Conservation (phyloP, 441 rosid genomes). For the Arabidopsis lyrata region DNA sequence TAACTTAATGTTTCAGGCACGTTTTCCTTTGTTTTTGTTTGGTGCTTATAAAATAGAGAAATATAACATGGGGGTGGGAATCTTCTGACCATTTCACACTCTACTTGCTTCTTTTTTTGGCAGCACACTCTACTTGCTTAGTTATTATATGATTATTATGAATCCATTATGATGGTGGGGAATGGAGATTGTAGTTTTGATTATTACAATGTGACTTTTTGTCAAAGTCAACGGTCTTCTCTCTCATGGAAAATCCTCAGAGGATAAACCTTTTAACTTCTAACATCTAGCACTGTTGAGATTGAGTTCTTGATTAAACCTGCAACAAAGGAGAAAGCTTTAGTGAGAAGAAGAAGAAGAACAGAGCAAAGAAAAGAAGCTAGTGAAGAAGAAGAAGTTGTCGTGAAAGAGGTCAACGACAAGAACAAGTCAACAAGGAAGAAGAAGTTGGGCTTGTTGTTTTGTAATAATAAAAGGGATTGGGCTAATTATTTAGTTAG, state of each 20-base stretch:
- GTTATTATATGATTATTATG: neutral
- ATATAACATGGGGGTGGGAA: neutral
- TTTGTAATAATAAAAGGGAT: no score
- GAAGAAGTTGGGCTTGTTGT: no score
- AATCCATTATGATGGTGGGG: slow-evolving; percentile 7
- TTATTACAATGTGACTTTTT: no score
- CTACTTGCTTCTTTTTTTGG: neutral
- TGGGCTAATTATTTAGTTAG: no score
- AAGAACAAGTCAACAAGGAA: no score
- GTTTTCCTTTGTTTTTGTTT: neutral
- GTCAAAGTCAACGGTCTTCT: neutral
- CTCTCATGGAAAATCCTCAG: neutral
- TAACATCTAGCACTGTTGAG: neutral
- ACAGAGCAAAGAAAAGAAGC: no score
- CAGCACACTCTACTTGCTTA: neutral
- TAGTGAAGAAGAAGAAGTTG: no score
- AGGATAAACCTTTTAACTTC: neutral
- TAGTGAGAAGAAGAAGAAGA: no score
- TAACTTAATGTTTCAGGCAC: neutral
- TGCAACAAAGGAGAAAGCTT: no score
- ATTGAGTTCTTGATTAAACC: no score
- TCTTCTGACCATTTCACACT: neutral
- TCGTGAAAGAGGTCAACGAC: no score
- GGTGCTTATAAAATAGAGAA: no score
- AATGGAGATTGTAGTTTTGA: neutral